Conservation (phyloP, 202 grass and related monocot species). For the Alloteropsis angusta region DNA sequence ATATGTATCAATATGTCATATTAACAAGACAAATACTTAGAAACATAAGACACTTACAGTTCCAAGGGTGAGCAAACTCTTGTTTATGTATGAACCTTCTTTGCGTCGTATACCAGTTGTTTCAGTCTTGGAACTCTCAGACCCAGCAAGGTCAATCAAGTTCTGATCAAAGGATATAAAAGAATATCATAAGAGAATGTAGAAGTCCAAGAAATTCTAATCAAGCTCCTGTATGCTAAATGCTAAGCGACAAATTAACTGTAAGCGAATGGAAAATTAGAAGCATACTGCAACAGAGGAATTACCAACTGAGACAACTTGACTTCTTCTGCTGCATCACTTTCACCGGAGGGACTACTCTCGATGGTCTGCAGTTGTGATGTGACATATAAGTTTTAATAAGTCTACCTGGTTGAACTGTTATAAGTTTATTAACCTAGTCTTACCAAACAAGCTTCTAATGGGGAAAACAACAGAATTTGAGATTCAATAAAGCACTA, state of each 20-base stretch:
- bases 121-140: conserved; percentile 97
- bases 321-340: conserved; percentile 73
- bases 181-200: not conserved
- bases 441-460: not conserved
- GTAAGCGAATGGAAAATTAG: conserved; percentile 23
- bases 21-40: conserved; percentile 10
- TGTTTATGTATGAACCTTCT: conserved; percentile 99
- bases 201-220: not conserved
- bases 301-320: conserved; percentile 83
- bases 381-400: conserved; percentile 14
- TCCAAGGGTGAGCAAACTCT: conserved; percentile 96
- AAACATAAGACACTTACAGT: conserved; percentile 50
- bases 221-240: not conserved
- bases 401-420: not conserved
- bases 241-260: not conserved
- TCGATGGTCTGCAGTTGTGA: conserved; percentile 69
- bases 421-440: not conserved
- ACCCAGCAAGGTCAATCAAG: conserved; percentile 97
- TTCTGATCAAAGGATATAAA: conserved; percentile 52
- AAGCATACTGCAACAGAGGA: conserved; percentile 9
- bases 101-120: conserved; percentile 92
- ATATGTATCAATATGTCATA: conserved; percentile 3
- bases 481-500: conserved; percentile 8
- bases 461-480: conserved; percentile 5
- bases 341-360: conserved; percentile 78